phyloP scores from a whole-genome alignment of 805 yeast genomes.

The Candida insectalens region DNA sequence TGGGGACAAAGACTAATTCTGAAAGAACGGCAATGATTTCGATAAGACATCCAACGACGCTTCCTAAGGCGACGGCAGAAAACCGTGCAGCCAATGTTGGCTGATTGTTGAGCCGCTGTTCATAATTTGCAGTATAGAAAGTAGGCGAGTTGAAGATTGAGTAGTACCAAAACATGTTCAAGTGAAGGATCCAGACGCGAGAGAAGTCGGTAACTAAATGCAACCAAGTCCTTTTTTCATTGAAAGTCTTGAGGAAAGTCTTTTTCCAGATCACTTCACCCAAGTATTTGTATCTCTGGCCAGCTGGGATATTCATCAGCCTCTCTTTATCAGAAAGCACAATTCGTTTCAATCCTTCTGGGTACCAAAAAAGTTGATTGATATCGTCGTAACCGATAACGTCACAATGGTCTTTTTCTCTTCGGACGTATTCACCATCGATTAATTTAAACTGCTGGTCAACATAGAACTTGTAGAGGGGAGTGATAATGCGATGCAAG shows the following conservation, averaged over 20 bases:
- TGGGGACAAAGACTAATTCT: slow-evolving; percentile 38
- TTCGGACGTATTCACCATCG: slow-evolving; percentile 31
- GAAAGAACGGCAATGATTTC: slow-evolving; percentile 30
- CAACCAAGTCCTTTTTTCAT: slow-evolving; percentile 39
- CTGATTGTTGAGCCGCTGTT: slow-evolving; percentile 29
- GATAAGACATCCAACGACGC: slow-evolving; percentile 32
- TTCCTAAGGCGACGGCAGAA: slow-evolving; percentile 36
- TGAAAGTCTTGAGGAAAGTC: slow-evolving; percentile 35
- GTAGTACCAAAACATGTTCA: slow-evolving; percentile 41
- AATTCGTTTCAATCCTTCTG: slow-evolving; percentile 26
- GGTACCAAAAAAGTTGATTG: slow-evolving; percentile 76
- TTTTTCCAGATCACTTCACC: slow-evolving; percentile 30
- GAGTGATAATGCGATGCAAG: slow-evolving; percentile 64
- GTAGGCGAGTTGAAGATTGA: slow-evolving; percentile 42
- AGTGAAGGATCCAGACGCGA: slow-evolving; percentile 44
- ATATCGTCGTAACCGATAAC: slow-evolving; percentile 85
- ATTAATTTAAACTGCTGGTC: slow-evolving; percentile 40
- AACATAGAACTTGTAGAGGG: slow-evolving; percentile 54
- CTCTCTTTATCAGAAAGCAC: slow-evolving; percentile 23
- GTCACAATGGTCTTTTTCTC: slow-evolving; percentile 55
- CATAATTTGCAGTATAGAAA: slow-evolving; percentile 34
- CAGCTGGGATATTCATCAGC: slow-evolving; percentile 21
- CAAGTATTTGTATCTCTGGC: slow-evolving; percentile 24
- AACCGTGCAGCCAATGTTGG: slow-evolving; percentile 36
- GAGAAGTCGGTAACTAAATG: slow-evolving; percentile 40